Evolutionary conservation across 1,139 yeast species (phyloP).

Genomic region (Candida sanyaensis): DNA sequence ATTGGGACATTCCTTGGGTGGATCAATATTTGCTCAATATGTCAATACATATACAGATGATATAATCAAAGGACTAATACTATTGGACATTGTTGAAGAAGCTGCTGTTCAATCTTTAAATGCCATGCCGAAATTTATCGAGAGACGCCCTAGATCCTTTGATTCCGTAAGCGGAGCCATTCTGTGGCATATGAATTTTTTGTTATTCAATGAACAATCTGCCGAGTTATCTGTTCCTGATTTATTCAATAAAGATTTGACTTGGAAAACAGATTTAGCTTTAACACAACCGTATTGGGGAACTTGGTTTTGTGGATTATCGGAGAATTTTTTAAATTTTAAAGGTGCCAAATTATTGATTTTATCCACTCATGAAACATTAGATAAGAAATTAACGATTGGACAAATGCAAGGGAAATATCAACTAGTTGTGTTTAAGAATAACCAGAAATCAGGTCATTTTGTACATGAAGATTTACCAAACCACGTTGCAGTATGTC

Average conservation of each 20-base stretch:
- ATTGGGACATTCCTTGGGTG: slow-evolving; percentile 93
- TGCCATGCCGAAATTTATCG: slow-evolving; percentile 66
- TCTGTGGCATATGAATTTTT: slow-evolving; percentile 72
- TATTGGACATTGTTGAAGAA: slow-evolving; percentile 93
- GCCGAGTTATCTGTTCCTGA: slow-evolving; percentile 82
- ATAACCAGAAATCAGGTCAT: slow-evolving; percentile 69
- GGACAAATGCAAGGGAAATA: slow-evolving; percentile 98
- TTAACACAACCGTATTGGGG: slow-evolving; percentile 72
- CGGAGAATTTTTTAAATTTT: slow-evolving; percentile 55
- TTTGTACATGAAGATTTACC: slow-evolving; percentile 93
- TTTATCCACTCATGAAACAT: slow-evolving; percentile 86
- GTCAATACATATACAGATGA: slow-evolving; percentile 15
- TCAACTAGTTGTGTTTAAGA: slow-evolving; percentile 79
- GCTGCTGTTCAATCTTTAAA: slow-evolving; percentile 73
- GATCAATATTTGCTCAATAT: slow-evolving; percentile 69
- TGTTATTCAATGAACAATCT: slow-evolving; percentile 59
- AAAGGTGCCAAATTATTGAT: slow-evolving; percentile 67
- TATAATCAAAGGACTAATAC: slow-evolving; percentile 59
- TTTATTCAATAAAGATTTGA: slow-evolving; percentile 35
- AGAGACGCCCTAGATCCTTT: slow-evolving; percentile 63
- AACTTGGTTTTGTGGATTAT: slow-evolving; percentile 78
- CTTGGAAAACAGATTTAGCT: slow-evolving; percentile 67
- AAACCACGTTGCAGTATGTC: slow-evolving; percentile 58
- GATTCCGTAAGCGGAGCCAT: slow-evolving; percentile 57
- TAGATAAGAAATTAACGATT: slow-evolving; percentile 81